Evolutionary conservation across 1,284 basidiomycete genomes (phyloP).

Genomic region (Ganoderma boninense): DNA sequence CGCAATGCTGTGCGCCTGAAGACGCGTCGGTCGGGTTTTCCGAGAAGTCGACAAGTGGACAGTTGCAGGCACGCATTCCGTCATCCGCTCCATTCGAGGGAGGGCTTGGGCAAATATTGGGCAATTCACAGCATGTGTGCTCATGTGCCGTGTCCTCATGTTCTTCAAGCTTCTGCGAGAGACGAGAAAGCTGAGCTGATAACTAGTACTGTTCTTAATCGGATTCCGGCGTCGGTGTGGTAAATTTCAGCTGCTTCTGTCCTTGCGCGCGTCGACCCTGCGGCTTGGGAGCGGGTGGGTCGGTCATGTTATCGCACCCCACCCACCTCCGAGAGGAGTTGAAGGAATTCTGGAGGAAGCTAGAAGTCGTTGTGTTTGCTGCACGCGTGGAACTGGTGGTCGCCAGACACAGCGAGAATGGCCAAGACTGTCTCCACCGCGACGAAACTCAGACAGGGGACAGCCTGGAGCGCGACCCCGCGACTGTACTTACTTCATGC

Average conservation of each 20-base stretch:
- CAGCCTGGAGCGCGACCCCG: background rate
- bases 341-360: background rate
- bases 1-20: conserved; percentile 1
- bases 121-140: background rate
- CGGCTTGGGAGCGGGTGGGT: background rate
- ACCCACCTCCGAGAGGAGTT: background rate
- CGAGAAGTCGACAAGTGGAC: conserved; percentile 1
- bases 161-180: background rate
- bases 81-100: conserved; percentile 2
- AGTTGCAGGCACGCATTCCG: background rate
- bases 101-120: background rate
- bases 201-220: background rate
- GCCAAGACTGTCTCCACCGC: background rate
- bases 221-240: background rate
- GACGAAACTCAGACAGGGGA: background rate
- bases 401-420: background rate
- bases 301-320: background rate
- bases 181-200: background rate
- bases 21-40: background rate
- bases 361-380: background rate
- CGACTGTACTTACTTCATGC: too few relatives aligned
- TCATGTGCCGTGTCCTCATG: background rate
- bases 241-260: background rate
- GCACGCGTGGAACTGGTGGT: background rate
- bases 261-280: background rate